Percentiles rank a stretch among this genome's conserved stretches.
Evolutionary conservation across 331 rosid genomes (phyloP).

Genomic region (Malus hybrid): DNA sequence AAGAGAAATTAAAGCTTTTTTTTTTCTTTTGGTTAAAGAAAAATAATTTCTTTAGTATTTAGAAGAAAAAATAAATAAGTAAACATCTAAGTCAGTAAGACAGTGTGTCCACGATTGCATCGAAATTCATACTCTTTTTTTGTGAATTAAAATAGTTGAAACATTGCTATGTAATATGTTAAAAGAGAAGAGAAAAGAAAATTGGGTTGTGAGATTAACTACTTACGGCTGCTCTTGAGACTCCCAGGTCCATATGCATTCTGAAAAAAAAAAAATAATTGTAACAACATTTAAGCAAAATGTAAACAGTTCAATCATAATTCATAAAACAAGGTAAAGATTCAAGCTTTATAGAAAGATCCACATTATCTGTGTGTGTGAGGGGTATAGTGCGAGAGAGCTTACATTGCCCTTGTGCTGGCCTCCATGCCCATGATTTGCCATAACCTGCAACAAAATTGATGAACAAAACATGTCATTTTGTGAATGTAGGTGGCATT

Average conservation of each 20-base stretch:
- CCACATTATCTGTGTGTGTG: neutral
- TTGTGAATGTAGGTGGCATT: neutral
- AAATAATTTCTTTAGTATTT: neutral
- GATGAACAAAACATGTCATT: neutral
- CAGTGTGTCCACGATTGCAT: neutral
- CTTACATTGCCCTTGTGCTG: constrained; percentile 41
- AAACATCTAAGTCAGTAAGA: too few species aligned
- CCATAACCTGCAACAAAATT: constrained; percentile 39
- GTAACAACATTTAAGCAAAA: neutral
- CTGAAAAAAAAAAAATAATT: constrained; percentile 17
- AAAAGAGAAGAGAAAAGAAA: neutral
- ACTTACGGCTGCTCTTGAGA: constrained; percentile 65
- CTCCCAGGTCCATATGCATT: constrained; percentile 56
- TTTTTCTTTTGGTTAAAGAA: neutral
- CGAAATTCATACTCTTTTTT: neutral
- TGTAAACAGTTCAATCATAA: neutral
- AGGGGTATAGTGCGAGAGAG: neutral
- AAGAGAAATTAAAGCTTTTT: neutral
- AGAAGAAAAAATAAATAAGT: neutral
- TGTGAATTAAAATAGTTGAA: neutral
- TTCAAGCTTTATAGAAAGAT: neutral
- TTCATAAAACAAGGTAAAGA: neutral
- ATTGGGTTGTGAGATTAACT: neutral
- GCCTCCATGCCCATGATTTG: constrained; percentile 59
- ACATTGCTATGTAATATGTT: too few species aligned